Evolutionary conservation across 2,329 filamentous ascomycete species (phyloP).

Genomic region (Trichoderma pleuroti): DNA sequence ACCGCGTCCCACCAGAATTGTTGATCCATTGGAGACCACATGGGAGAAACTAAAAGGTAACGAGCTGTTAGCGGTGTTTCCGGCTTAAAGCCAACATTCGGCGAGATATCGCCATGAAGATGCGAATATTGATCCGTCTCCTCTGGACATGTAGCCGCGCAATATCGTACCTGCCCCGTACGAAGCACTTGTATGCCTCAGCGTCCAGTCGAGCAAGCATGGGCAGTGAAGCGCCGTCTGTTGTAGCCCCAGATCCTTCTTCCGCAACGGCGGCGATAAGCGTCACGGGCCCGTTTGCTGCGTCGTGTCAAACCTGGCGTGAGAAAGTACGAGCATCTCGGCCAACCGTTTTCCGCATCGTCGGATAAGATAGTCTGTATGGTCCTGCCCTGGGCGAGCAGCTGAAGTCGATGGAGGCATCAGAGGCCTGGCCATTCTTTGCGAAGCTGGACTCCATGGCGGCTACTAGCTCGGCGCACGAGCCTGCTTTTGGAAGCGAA

Average conservation of each 20-base stretch:
- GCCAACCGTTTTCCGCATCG: neutral
- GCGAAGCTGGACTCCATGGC: slow-evolving; percentile 4
- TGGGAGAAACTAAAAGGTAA: neutral
- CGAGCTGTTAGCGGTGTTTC: neutral
- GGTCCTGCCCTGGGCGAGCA: neutral
- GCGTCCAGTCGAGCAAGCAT: neutral
- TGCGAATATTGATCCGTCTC: neutral
- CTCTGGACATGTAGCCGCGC: neutral
- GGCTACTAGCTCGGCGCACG: slow-evolving; percentile 5
- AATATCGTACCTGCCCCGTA: neutral
- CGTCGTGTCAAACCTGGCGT: neutral
- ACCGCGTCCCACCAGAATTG: slow-evolving; percentile 22
- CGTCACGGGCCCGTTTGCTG: neutral
- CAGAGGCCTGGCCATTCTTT: neutral
- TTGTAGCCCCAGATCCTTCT: neutral
- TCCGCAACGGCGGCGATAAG: neutral
- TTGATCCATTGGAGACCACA: neutral
- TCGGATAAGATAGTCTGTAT: neutral
- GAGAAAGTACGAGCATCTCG: neutral
- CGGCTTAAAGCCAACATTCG: neutral
- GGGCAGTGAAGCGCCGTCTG: neutral
- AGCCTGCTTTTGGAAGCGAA: slow-evolving; percentile 5
- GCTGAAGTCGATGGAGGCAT: neutral
- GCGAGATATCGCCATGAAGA: neutral
- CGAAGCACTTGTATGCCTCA: neutral